Evolutionary conservation across 1,139 yeast genomes (phyloP), one percentile per base, ranked within the genome.

Genomic region (Taphrina wiesneri): DNA sequence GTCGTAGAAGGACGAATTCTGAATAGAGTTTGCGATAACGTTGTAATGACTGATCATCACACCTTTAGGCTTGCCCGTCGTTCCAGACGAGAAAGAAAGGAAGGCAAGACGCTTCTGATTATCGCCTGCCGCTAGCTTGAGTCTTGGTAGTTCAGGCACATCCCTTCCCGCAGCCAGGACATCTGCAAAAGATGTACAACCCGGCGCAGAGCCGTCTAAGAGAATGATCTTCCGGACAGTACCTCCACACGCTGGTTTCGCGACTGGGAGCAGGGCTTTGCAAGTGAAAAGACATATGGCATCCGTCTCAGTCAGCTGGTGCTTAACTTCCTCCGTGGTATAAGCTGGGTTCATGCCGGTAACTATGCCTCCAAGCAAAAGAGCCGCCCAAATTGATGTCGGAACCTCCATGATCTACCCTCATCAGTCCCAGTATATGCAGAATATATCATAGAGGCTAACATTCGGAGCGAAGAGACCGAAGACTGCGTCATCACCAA

Each of bases 11-110:
- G 30, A 32, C 25, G 56, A 36, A 21, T 56, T 67, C 65, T 72
- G 73, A 19, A 63, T 65, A 6, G 71, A 67, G 45, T 73, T 72
- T 19, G 73, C 68, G 23, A 68, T 69, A 60, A 73, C 66, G 62
- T 72, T 73, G 62, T 59, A 73, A 64, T 86, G 87, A 6, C 83
- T 77, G 71, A 85, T 77, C 53, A 81, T 81, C 21, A 85, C 89
- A 53, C 89, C 90, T 72, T 86, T 86, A 9, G 90, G 88, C 23
- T 62, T 61, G 56, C 79, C 74, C 1, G 90, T 85, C 15, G 93
- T 86, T 39, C 93, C 93, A 1, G 90, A 85, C 3, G 95, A 87
- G 75, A 87, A 88, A 70, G 79, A 77, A 66, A 75, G 74, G 69
- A 76, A 76, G 4, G 80, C 79, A 9, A 72, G 72, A 56, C 74